Evolutionary conservation across 306 rosid genomes (phyloP).

Genomic region (Rubus idaeus): DNA sequence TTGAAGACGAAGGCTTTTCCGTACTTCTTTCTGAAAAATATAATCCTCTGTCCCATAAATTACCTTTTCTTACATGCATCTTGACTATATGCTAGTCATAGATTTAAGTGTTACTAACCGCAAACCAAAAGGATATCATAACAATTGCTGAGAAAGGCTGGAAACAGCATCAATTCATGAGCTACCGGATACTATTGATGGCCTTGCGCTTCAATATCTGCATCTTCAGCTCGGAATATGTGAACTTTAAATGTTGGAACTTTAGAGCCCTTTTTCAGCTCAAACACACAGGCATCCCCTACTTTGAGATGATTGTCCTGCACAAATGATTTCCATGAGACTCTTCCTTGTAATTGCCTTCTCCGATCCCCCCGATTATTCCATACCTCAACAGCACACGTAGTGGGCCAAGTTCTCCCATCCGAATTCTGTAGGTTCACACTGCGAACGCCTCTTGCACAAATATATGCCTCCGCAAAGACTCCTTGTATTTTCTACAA

Average conservation of each 20-base stretch:
- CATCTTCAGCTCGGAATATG: background rate
- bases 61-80: background rate
- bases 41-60: too few relatives aligned
- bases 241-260: slow-evolving; percentile 11
- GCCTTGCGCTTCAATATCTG: background rate
- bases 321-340: slow-evolving; percentile 32
- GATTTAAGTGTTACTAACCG: background rate
- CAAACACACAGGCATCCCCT: slow-evolving; percentile 25
- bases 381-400: slow-evolving; percentile 10
- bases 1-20: background rate
- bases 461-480: background rate
- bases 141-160: background rate
- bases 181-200: background rate
- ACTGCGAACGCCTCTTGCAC: background rate
- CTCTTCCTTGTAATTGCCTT: background rate
- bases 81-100: background rate
- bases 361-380: background rate
- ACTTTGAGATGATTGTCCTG: slow-evolving; percentile 10
- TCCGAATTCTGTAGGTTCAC: slow-evolving; percentile 2
- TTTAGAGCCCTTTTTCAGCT: background rate
- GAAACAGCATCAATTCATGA: background rate
- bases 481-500: background rate
- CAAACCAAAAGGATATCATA: background rate
- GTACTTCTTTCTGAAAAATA: too few relatives aligned
- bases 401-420: slow-evolving; percentile 23